Base-by-base conservation (phyloP, 441 rosid species). In the Adansonia rubrostipa region DNA sequence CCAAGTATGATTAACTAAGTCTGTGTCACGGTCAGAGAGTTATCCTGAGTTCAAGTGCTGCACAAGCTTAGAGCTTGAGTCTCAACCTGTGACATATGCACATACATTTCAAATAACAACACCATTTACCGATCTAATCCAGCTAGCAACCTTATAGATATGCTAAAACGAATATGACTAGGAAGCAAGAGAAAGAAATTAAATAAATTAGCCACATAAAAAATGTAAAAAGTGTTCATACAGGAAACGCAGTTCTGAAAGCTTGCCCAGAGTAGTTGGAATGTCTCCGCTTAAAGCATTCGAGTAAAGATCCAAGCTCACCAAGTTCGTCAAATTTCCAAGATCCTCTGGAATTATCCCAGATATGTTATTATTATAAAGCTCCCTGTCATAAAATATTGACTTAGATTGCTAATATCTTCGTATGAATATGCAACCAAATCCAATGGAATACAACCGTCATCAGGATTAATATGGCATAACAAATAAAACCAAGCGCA, bases 301-400 rank as follows among this genome's bases (percentile, higher is more conserved):
- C 88, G 89, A 75, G 82, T 91, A 93, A 86, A 93, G 97, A 89
- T 93, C 99, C 90, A 95, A 87, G 92, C 97, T 93, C 83, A 95
- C 97, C 85, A 95, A 84, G 80, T 77, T 87, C 64, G 87, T 84
- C 87, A 95, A 82, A 67, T 81, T 88, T 40, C 98, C 98, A 80
- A 94, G 94, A 84, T 95, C 97, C 33, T 88, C 92, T 7, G 97
- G 97, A 63, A 94, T 84, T 70, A 0, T 73, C 61, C 91, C 92
- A 77, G 82, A 88, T 42, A 92, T 79, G 77, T 87, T 86, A 79
- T 91, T 92, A 76, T 93, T 87, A 66, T 85, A 91, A 77, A 92
- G 95, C 72, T 92, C 97, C 92, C 97, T 92, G 95, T 81, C 81
- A 84, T 36, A 47, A 45, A 24, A 44, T n/a, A 42, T 5, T 57